phyloP scores from a whole-genome alignment of 257 asterid genomes.

The Gynochthodes officinalis region DNA sequence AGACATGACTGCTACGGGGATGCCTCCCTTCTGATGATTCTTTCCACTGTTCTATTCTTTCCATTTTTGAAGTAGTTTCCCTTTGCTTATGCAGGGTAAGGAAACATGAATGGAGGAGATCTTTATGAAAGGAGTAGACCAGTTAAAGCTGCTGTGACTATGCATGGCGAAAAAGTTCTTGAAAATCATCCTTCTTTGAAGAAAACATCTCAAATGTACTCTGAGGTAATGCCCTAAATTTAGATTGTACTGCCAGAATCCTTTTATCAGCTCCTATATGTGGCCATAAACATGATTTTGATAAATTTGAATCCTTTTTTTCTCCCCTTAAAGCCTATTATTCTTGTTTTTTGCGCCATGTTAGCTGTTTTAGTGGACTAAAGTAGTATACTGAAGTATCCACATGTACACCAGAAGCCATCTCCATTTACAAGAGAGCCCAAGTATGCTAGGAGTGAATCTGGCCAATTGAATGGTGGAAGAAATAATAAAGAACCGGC shows the following conservation, averaged over 20 bases:
- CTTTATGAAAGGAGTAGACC: constrained; percentile 33
- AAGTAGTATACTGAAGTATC: background rate
- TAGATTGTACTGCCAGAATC: background rate
- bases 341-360: too few species aligned
- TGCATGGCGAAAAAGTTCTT: constrained; percentile 31
- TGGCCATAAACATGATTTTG: constrained; percentile 14
- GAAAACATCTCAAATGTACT: constrained; percentile 25
- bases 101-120: constrained; percentile 28
- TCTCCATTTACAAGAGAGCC: constrained; percentile 46
- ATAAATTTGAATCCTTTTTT: background rate
- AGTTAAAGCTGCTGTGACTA: constrained; percentile 43
- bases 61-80: background rate
- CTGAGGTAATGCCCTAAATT: constrained; percentile 41
- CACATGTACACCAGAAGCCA: constrained; percentile 18
- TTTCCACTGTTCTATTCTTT: background rate
- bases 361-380: background rate
- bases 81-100: background rate
- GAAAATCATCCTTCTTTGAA: constrained; percentile 34
- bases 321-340: too few species aligned
- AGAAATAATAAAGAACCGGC: constrained; percentile 34
- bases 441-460: constrained; percentile 44
- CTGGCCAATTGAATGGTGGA: constrained; percentile 31
- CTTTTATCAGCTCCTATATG: background rate
- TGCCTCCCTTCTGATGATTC: too few species aligned
- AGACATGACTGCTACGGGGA: too few species aligned